Base-by-base conservation (phyloP, 2,329 filamentous ascomycete genomes). In the Trichoderma koningiopsis region DNA sequence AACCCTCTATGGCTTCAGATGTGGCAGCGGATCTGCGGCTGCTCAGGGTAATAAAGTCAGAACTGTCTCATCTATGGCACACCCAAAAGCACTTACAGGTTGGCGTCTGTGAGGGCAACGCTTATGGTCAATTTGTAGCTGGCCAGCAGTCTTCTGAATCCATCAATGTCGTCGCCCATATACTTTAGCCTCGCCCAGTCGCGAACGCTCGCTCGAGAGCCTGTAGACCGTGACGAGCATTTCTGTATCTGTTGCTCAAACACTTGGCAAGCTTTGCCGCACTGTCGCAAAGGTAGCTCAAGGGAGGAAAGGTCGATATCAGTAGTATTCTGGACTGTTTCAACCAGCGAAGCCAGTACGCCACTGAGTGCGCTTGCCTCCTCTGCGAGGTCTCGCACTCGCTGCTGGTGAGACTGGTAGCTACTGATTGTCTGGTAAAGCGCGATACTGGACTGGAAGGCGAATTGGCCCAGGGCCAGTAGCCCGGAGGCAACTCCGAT, bases 111-210 rank as follows among this genome's bases (percentile, higher is more conserved):
- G 27, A 75, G 71, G 31, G 71, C 73, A 53, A 75, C 40, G 16
- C 7, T 65, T 16, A 74, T 74, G 5, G 72, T 74, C 58, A 72
- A 70, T 31, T 82, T 83, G 70, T 84, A 84, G 53, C 77, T 77
- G 52, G 81, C 77, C 37, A 84, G 71, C 49, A 81, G 71, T 27
- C 77, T 72, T 49, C 75, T 77, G 67, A 84, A 84, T 61, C 76
- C 77, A 70, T 80, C 77, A 56, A 84, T 80, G 70, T 83, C 76
- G 55, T 83, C 78, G 33, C 79, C 81, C 77, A 83, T 81, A 63
- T 83, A 84, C 69, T 71, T 79, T 57, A 84, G 71, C 72, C 76
- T 81, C 5, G 81, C 79, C 82, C 80, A 84, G 71, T 83, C 82
- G 57, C 80, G 78, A 73, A 84, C 83, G 73, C 80, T 84, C 27